Evolutionary conservation across 352 stramenopile genomes (phyloP).

Genomic region (Globisporangium rhizosaccharum): DNA sequence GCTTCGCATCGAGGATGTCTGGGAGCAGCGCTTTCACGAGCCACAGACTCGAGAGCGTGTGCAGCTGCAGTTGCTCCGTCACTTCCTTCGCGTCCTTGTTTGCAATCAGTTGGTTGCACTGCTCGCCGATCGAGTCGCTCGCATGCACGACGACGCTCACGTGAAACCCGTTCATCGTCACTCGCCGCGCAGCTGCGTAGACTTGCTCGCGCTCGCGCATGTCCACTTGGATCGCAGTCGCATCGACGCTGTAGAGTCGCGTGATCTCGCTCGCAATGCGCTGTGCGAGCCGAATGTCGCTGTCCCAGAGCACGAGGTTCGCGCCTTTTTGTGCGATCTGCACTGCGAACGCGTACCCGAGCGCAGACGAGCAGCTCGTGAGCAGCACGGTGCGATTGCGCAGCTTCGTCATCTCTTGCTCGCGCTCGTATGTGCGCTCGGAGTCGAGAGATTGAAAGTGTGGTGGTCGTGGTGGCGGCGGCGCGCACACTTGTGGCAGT

Average conservation of each 20-base stretch:
- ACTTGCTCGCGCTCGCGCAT: constrained; percentile 8
- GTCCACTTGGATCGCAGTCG: constrained; percentile 11
- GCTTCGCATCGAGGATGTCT: constrained; percentile 4
- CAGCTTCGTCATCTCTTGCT: constrained; percentile 18
- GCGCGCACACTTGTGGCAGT: background rate
- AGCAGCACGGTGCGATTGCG: constrained; percentile 14
- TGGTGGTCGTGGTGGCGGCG: too few species aligned
- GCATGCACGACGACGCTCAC: constrained; percentile 14
- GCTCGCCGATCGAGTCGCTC: constrained; percentile 1
- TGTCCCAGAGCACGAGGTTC: constrained; percentile 17
- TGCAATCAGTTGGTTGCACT: background rate
- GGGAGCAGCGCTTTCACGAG: constrained; percentile 14
- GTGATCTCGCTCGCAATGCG: constrained; percentile 13
- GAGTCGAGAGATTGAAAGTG: too few species aligned
- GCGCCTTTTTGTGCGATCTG: constrained; percentile 12
- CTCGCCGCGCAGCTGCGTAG: background rate
- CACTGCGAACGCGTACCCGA: constrained; percentile 16
- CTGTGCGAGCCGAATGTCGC: constrained; percentile 6
- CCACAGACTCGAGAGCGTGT: constrained; percentile 12
- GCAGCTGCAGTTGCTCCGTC: constrained; percentile 1
- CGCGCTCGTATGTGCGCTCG: background rate
- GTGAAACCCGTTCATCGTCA: background rate
- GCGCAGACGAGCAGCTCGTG: constrained; percentile 14
- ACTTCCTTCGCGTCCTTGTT: constrained; percentile 5
- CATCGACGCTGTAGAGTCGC: constrained; percentile 8